Percentiles rank a stretch among this genome's conserved stretches.
Evolutionary conservation across 1,284 basidiomycete genomes (phyloP).

Genomic region (Boletus sp.): DNA sequence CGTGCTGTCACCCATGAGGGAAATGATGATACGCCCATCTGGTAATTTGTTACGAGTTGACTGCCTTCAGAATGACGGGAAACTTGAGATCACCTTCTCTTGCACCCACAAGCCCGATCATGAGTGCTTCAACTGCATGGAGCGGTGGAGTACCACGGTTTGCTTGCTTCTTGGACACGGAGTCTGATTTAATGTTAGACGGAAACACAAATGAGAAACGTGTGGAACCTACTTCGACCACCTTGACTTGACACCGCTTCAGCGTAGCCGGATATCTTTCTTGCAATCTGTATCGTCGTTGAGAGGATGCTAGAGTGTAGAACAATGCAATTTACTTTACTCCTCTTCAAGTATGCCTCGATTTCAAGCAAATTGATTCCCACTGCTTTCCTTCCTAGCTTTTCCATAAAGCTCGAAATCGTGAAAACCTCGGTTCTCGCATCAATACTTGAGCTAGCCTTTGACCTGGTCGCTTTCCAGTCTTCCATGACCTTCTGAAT

Average conservation of each 20-base stretch:
- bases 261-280: slow-evolving; percentile 79
- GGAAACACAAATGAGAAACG: not conserved
- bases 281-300: slow-evolving; percentile 49
- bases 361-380: slow-evolving; percentile 83
- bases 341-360: slow-evolving; percentile 79
- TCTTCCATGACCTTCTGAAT: slow-evolving; percentile 59
- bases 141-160: slow-evolving; percentile 68
- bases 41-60: not conserved
- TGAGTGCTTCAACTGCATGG: slow-evolving; percentile 82
- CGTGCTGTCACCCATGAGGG: slow-evolving; percentile 36
- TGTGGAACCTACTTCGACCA: slow-evolving; percentile 34
- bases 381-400: slow-evolving; percentile 65
- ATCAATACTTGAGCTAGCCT: slow-evolving; percentile 12
- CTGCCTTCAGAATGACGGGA: not conserved
- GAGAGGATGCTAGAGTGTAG: not conserved
- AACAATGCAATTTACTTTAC: slow-evolving; percentile 60
- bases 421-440: slow-evolving; percentile 59
- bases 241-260: slow-evolving; percentile 59
- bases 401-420: slow-evolving; percentile 60
- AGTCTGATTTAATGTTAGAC: slow-evolving; percentile 19
- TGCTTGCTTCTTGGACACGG: slow-evolving; percentile 31
- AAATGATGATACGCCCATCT: slow-evolving; percentile 69
- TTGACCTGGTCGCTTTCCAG: slow-evolving; percentile 38
- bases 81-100: slow-evolving; percentile 60
- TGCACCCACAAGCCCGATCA: slow-evolving; percentile 78